Percentiles rank a stretch among this genome's conserved stretches.
Conservation (phyloP, 495 filamentous ascomycete genomes). For the Xylaria palmicola region DNA sequence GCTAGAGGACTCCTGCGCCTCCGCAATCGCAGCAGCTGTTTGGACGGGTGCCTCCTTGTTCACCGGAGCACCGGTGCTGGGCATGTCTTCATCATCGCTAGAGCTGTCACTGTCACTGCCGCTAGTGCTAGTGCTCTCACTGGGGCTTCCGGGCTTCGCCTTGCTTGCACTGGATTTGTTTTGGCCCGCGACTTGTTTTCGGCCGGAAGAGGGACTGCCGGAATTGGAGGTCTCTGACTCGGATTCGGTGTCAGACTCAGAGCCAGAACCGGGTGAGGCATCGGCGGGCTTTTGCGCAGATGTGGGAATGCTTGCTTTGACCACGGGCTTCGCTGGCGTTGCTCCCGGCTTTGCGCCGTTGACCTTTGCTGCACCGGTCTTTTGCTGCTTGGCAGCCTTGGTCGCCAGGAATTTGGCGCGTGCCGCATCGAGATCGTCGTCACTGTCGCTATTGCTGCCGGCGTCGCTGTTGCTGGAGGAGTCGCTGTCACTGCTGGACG, state of each 20-base stretch:
- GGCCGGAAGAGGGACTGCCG: slow-evolving; percentile 15
- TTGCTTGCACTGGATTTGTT: slow-evolving; percentile 1
- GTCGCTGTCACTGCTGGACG: slow-evolving; percentile 14
- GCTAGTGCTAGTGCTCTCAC: slow-evolving; percentile 29
- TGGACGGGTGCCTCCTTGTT: not conserved
- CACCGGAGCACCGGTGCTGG: slow-evolving; percentile 1
- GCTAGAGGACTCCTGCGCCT: not conserved
- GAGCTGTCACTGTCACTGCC: slow-evolving; percentile 21
- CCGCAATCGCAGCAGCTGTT: not conserved
- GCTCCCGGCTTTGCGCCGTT: slow-evolving; percentile 11
- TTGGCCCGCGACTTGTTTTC: slow-evolving; percentile 3
- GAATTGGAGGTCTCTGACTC: slow-evolving; percentile 24
- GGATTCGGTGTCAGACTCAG: slow-evolving; percentile 27
- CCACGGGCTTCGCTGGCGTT: slow-evolving; percentile 11
- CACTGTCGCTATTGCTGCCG: slow-evolving; percentile 31
- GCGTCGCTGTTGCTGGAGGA: slow-evolving; percentile 12
- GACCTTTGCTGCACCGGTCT: slow-evolving; percentile 13
- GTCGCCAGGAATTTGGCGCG: slow-evolving; percentile 23
- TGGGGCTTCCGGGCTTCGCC: slow-evolving; percentile 20
- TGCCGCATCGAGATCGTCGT: slow-evolving; percentile 28
- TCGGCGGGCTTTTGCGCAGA: slow-evolving; percentile 2
- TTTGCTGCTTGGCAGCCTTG: slow-evolving; percentile 20
- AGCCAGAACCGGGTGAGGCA: slow-evolving; percentile 14
- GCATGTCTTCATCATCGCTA: slow-evolving; percentile 14
- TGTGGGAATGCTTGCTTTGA: slow-evolving; percentile 6